Evolutionary conservation across 2,329 filamentous ascomycete species (phyloP).

Genomic region (Fusarium sp.): DNA sequence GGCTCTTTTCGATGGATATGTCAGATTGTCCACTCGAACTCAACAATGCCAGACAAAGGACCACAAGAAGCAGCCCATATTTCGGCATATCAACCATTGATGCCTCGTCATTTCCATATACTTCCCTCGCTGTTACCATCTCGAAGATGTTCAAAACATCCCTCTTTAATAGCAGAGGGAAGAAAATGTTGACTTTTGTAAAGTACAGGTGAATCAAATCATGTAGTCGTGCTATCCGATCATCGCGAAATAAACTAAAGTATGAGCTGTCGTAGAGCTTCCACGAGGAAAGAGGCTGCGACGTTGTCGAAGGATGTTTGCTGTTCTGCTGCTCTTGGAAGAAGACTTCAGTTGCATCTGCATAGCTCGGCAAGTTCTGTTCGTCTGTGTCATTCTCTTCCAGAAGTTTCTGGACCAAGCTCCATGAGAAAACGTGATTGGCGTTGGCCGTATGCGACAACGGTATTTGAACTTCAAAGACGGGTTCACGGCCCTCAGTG

Average conservation of each 20-base stretch:
- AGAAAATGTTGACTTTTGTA: conserved; percentile 41
- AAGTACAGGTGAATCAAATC: conserved; percentile 33
- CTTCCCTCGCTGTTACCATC: background rate
- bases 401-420: background rate
- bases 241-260: background rate
- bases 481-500: background rate
- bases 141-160: background rate
- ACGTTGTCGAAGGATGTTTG: background rate
- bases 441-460: conserved; percentile 26
- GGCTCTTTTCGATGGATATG: background rate
- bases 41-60: conserved; percentile 8
- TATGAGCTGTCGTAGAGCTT: background rate
- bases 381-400: background rate
- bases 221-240: rapidly evolving
- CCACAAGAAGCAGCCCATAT: conserved; percentile 6
- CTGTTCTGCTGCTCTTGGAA: background rate
- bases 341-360: conserved; percentile 24
- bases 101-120: background rate
- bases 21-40: background rate
- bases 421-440: conserved; percentile 27
- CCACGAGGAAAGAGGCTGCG: conserved; percentile 2
- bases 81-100: background rate
- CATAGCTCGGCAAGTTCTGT: background rate
- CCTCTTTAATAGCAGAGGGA: conserved; percentile 10
- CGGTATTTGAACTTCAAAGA: conserved; percentile 14